phyloP scores from a whole-genome alignment of 257 asterid species.

The Marsdenia floribunda region DNA sequence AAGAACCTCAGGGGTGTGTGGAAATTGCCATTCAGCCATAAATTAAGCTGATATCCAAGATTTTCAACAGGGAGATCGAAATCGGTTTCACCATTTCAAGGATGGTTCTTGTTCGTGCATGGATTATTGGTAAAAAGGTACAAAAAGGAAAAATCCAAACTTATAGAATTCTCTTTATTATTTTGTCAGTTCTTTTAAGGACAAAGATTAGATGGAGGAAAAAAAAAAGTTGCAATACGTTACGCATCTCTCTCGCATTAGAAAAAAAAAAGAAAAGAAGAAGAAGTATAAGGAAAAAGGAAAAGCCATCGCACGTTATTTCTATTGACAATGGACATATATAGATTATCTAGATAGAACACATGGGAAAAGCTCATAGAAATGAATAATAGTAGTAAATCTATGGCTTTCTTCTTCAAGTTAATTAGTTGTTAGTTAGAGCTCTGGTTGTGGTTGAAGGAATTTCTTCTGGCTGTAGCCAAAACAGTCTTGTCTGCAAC shows the following conservation, averaged over 20 bases:
- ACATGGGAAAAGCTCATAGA: not conserved
- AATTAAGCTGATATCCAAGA: constrained; percentile 25
- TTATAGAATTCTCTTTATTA: too few species aligned
- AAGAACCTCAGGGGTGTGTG: constrained; percentile 30
- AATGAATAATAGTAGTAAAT: not conserved
- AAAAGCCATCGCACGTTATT: not conserved
- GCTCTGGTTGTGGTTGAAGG: constrained; percentile 30
- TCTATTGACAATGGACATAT: not conserved
- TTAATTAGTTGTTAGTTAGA: not conserved
- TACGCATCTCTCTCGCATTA: not conserved
- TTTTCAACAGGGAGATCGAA: constrained; percentile 28
- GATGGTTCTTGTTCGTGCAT: constrained; percentile 29
- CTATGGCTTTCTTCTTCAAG: not conserved
- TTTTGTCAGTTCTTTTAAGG: too few species aligned
- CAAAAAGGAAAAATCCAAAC: too few species aligned
- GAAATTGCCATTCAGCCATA: constrained; percentile 28
- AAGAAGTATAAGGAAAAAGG: too few species aligned
- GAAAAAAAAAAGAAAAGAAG: too few species aligned
- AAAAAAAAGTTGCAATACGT: not conserved
- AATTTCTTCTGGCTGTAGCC: constrained; percentile 65
- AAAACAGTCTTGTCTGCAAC: constrained; percentile 90
- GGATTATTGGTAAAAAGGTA: constrained; percentile 28
- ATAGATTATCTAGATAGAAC: not conserved
- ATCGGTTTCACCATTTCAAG: constrained; percentile 35
- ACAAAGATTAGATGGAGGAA: too few species aligned